phyloP scores from a whole-genome alignment of 1,139 yeast species.

The Suhomyces bolitotheri region DNA sequence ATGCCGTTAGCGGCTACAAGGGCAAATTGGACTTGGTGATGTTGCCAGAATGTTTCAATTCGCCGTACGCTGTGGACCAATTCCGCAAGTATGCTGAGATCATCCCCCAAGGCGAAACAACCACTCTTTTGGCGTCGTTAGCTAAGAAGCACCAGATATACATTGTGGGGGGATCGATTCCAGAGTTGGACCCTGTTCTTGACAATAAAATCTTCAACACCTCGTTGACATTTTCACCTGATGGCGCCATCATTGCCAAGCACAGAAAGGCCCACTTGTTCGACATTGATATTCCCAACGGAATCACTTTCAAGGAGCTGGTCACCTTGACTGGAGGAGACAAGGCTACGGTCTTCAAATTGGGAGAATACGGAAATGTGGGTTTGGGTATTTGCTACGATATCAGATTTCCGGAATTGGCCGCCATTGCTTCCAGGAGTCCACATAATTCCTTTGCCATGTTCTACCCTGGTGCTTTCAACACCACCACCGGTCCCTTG shows the following conservation, averaged over 20 bases:
- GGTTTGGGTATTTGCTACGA: slow-evolving; percentile 95
- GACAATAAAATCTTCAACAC: slow-evolving; percentile 75
- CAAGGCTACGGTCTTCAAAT: slow-evolving; percentile 71
- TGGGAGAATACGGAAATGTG: slow-evolving; percentile 70
- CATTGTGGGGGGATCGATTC: slow-evolving; percentile 88
- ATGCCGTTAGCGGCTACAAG: slow-evolving; percentile 52
- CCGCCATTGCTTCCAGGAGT: slow-evolving; percentile 72
- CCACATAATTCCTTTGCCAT: slow-evolving; percentile 77
- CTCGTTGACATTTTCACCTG: slow-evolving; percentile 67
- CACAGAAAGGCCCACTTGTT: slow-evolving; percentile 89
- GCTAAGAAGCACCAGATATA: slow-evolving; percentile 64
- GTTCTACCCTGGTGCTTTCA: slow-evolving; percentile 95
- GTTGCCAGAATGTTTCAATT: slow-evolving; percentile 90
- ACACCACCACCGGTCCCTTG: slow-evolving; percentile 91
- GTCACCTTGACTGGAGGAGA: slow-evolving; percentile 73
- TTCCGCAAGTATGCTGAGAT: slow-evolving; percentile 82
- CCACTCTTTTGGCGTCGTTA: slow-evolving; percentile 56
- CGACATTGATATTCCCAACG: slow-evolving; percentile 88
- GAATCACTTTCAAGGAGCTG: slow-evolving; percentile 84
- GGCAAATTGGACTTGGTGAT: slow-evolving; percentile 57
- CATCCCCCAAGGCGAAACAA: slow-evolving; percentile 71
- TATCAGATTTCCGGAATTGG: slow-evolving; percentile 87
- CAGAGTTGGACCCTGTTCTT: slow-evolving; percentile 59
- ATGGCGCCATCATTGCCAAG: slow-evolving; percentile 75
- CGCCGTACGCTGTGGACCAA: slow-evolving; percentile 88